Evolutionary conservation across 2,329 filamentous ascomycete species (phyloP), one percentile per base, ranked within the genome.

Genomic region (Xylogone sp.): DNA sequence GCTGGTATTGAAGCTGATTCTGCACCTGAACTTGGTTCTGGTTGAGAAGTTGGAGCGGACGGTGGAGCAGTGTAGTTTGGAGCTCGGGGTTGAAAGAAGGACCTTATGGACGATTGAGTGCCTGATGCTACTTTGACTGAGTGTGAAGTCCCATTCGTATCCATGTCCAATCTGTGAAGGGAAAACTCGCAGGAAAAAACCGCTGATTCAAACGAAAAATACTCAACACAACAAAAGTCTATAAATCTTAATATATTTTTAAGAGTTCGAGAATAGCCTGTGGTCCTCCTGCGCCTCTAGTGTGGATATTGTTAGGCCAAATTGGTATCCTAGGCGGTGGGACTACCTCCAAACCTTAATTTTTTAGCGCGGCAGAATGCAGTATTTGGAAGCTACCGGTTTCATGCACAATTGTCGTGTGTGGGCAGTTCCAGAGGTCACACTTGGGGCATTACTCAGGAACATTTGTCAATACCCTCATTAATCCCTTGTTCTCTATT

Each of bases 21-120:
- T 34, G 59, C 51, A 59, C 59, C 53, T 50, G 46, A 65, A 7
- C 39, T 27, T 21, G 53, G 5, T 27, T 59, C 59, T 53, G 52
- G 44, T 64, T 43, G 45, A 21, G 49, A 69, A 68, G 49, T n/a
- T 24, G 53, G 45, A 46, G 53, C 43, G 46, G 65, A 60, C 49
- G 70, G 71, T 54, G 72, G 70, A 53, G 69, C 55, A 59, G 72
- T 64, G 58, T 78, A 77, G 51, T 71, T 69, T 43, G 75, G 73
- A 45, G 71, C 63, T 57, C 69, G 70, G 45, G 76, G 74, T 55
- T 75, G 72, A 66, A 86, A 85, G 70, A 86, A 86, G 49, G 79
- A 83, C 49, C 77, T 78, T 60, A 86, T 85, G 44, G 82, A 84
- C 39, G 76, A 68, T 62, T 84, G 78, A 21, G 68, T 39, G 13